Conservation (phyloP, 495 filamentous ascomycete species). For the Cercophora scortea region DNA sequence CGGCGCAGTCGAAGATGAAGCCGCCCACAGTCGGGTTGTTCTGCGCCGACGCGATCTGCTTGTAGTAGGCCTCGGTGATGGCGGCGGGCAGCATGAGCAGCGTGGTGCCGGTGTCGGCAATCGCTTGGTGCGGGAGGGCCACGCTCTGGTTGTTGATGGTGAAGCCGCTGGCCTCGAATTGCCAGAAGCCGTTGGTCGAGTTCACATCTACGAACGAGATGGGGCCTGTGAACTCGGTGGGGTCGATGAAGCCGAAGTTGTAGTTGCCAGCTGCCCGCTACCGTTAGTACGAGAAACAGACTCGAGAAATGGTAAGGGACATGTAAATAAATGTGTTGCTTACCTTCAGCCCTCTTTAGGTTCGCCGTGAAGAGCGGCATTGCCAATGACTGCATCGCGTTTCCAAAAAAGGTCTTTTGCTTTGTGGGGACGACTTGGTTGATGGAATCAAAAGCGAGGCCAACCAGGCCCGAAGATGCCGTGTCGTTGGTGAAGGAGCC, state of each 20-base stretch:
- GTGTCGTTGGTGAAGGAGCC: conserved; percentile 52
- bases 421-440: conserved; percentile 58
- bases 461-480: conserved; percentile 62
- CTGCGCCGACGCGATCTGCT: conserved; percentile 47
- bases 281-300: conserved; percentile 53
- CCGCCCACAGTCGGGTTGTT: conserved; percentile 47
- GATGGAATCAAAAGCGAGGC: conserved; percentile 64
- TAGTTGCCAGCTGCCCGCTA: conserved; percentile 13
- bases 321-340: conserved; percentile 7
- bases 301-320: conserved; percentile 41
- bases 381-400: conserved; percentile 51
- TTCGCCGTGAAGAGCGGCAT: conserved; percentile 64
- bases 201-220: conserved; percentile 56
- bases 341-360: conserved; percentile 45
- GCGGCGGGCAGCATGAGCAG: conserved; percentile 55
- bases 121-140: conserved; percentile 28
- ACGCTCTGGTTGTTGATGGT: conserved; percentile 27
- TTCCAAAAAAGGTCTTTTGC: conserved; percentile 71
- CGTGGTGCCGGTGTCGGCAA: conserved; percentile 63
- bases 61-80: conserved; percentile 62
- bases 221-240: conserved; percentile 47
- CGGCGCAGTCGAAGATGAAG: conserved; percentile 27
- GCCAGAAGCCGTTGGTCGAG: conserved; percentile 61
- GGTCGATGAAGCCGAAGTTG: conserved; percentile 27
- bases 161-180: conserved; percentile 57